These are phyloP conservation scores for Plasmodium inui DNA, from an alignment of 169 alveolate genomes.

Conservation along the genomic window DNA sequence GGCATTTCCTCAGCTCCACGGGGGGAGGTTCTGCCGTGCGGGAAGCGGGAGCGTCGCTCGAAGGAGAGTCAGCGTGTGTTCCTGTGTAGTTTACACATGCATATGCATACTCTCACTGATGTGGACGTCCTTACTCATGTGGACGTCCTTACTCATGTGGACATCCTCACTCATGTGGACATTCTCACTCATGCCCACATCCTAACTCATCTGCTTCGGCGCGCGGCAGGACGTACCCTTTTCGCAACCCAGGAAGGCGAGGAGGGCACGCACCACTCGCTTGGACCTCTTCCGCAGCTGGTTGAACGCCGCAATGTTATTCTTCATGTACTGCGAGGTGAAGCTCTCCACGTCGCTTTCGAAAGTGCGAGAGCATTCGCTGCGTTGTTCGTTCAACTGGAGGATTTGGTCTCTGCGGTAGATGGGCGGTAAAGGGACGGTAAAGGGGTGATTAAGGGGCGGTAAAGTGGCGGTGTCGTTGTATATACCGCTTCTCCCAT, in stretches of 20 bases:
- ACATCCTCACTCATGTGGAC: no score
- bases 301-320: constrained; percentile 22
- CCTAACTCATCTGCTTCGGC: background rate
- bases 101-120: background rate
- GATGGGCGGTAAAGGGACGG: background rate
- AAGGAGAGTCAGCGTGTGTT: background rate
- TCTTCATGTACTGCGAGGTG: constrained; percentile 20
- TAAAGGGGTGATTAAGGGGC: background rate
- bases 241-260: background rate
- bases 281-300: constrained; percentile 38
- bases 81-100: background rate
- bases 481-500: background rate
- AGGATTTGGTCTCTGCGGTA: constrained; percentile 26
- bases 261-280: constrained; percentile 14
- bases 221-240: background rate
- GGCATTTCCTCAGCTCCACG: constrained; percentile 42
- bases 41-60: background rate
- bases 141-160: no score
- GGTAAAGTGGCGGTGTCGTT: background rate
- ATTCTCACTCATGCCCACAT: background rate
- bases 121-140: background rate
- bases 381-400: constrained; percentile 43
- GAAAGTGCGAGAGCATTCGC: constrained; percentile 27
- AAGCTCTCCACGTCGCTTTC: constrained; percentile 51
- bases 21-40: background rate